Evolutionary conservation across 169 alveolate genomes (phyloP).

Genomic region (Theileria annulata): DNA sequence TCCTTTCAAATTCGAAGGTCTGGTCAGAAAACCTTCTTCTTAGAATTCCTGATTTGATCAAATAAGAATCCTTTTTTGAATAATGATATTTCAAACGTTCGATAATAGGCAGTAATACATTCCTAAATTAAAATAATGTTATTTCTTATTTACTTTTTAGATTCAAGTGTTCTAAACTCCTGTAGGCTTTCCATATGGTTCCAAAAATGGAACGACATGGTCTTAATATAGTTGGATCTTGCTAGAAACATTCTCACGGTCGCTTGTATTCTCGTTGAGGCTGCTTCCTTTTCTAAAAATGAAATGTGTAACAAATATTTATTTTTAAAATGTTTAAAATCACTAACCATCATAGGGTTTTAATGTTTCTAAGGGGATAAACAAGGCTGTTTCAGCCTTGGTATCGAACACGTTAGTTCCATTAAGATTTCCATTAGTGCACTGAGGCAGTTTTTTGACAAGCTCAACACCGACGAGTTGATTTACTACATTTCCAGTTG

Average conservation of each 20-base stretch:
- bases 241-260: conserved; percentile 38
- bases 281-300: conserved; percentile 56
- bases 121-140: conserved; percentile 12
- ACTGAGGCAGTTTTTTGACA: conserved; percentile 23
- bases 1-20: conserved; percentile 31
- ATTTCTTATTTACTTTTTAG: conserved; percentile 33
- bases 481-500: conserved; percentile 24
- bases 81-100: conserved; percentile 31
- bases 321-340: neutral
- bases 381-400: conserved; percentile 20
- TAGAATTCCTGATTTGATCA: neutral
- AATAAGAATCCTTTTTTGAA: neutral
- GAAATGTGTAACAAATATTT: neutral
- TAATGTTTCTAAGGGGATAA: conserved; percentile 38
- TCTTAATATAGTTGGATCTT: conserved; percentile 49
- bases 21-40: conserved; percentile 51
- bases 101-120: conserved; percentile 54
- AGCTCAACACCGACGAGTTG: conserved; percentile 54
- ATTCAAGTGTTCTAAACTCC: conserved; percentile 59
- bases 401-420: neutral
- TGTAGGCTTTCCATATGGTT: conserved; percentile 66
- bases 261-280: conserved; percentile 66
- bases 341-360: conserved; percentile 34
- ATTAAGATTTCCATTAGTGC: conserved; percentile 30
- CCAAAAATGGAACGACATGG: conserved; percentile 61